Evolutionary conservation across 495 filamentous ascomycete genomes (phyloP), one percentile per base, ranked within the genome.

Genomic region (Cladorrhinum samala): DNA sequence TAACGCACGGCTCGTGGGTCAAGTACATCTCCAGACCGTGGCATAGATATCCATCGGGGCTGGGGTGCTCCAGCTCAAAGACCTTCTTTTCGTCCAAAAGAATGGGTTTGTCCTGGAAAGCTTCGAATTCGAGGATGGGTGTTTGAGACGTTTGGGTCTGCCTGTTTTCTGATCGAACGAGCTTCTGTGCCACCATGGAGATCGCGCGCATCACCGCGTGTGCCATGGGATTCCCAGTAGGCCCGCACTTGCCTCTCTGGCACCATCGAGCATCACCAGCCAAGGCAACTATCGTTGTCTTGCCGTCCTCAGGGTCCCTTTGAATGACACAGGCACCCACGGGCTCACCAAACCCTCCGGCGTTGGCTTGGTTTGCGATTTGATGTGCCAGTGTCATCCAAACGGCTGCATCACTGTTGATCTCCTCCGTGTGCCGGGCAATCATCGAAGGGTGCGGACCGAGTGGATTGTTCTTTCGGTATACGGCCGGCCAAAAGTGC

Each of bases 1-100:
- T 95, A 25, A 93, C 76, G 59, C 93, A 98, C 2, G 93, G 93
- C 68, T 98, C 93, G 64, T 96, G 91, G 1, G 90, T 92, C 27
- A 92, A 68, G 67, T 95, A 96, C 25, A 98, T 77, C 59, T 96
- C 90, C 2, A 97, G 79, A 46, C 88, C 86, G 49, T 91, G 85
- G 68, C 92, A 97, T 27, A 98, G 83, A 68, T 98, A 98, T n/a
- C 92, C 92, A 55, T 86, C 84, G 27, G 68, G 70, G 30, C 63
- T 68, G 3, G 72, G 71, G 57, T 74, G 76, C 30, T 73, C 74
- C 23, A 59, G 40, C 16, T 72, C 65, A 36, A 72, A 78, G 3
- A 75, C 65, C 48, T 56, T 55, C 47, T 66, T 48, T 62, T 78
- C 75, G 43, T 71, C 67, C 9, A 59, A 49, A 9, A 76, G 61